phyloP scores from a whole-genome alignment of 2,329 filamentous ascomycete species.

The Clonostachys rosea region DNA sequence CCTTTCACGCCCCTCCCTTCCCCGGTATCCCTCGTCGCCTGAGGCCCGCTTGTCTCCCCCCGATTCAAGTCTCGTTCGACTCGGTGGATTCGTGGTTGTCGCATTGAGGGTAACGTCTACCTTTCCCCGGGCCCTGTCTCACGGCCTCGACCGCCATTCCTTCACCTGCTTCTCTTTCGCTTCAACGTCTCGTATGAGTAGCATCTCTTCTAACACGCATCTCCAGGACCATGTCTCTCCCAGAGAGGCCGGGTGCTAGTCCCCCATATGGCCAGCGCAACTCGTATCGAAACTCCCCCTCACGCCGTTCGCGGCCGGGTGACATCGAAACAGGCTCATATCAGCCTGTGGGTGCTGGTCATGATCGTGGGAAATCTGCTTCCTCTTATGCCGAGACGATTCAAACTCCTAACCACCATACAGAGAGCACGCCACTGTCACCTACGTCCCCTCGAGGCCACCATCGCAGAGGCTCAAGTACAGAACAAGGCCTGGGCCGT shows the following conservation, averaged over 20 bases:
- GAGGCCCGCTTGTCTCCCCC: no score
- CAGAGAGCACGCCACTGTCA: constrained; percentile 51
- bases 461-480: constrained; percentile 15
- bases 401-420: constrained; percentile 46
- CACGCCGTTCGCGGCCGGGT: constrained; percentile 58
- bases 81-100: not conserved
- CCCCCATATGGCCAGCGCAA: constrained; percentile 54
- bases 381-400: constrained; percentile 56
- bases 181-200: not conserved
- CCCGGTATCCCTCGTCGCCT: no score
- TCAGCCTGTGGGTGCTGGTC: constrained; percentile 33
- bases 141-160: not conserved
- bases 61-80: no score
- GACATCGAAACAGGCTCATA: constrained; percentile 67
- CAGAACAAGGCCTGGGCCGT: constrained; percentile 43
- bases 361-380: constrained; percentile 52
- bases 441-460: constrained; percentile 29
- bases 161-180: not conserved
- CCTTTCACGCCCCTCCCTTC: no score
- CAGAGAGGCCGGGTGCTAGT: constrained; percentile 59
- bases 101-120: constrained; percentile 3
- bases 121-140: not conserved
- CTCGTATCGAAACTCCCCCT: constrained; percentile 64
- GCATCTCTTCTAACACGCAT: not conserved
- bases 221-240: constrained; percentile 53